Evolutionary conservation across 352 stramenopile genomes (phyloP).

Genomic region (Pythium inflatum): DNA sequence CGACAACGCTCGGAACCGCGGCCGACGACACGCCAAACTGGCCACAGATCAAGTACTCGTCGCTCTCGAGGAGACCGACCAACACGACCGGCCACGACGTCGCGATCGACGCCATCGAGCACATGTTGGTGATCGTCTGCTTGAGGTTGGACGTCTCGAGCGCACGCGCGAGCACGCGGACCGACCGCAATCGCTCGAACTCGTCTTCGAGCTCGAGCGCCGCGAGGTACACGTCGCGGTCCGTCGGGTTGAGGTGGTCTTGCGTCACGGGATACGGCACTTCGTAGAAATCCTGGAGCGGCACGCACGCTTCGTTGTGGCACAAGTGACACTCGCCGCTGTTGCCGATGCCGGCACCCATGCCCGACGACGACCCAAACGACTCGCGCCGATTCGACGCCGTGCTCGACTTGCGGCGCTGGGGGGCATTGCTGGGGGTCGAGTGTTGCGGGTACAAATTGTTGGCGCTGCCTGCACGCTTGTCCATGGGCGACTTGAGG

Average conservation of each 20-base stretch:
- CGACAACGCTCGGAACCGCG: conserved; percentile 37
- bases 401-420: conserved; percentile 53
- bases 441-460: conserved; percentile 7
- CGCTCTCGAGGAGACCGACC: conserved; percentile 62
- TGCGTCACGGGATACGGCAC: conserved; percentile 72
- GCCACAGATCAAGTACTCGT: conserved; percentile 60
- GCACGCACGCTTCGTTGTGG: conserved; percentile 61
- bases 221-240: conserved; percentile 55
- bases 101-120: conserved; percentile 78
- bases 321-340: conserved; percentile 56
- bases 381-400: conserved; percentile 47
- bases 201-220: conserved; percentile 65
- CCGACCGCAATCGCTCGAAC: conserved; percentile 46
- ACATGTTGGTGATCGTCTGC: conserved; percentile 67
- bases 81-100: conserved; percentile 68
- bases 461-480: conserved; percentile 25
- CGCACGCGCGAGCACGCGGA: conserved; percentile 48
- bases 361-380: conserved; percentile 30
- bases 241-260: conserved; percentile 46
- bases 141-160: conserved; percentile 46
- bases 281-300: conserved; percentile 53
- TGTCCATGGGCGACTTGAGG: conserved; percentile 28
- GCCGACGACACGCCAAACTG: conserved; percentile 46
- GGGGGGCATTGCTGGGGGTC: neutral
- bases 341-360: neutral